A percentile compares a stretch with the other conserved stretches of the same genome.
Conservation (phyloP, 2,329 filamentous ascomycete genomes). For the Sporothrix pallida region DNA sequence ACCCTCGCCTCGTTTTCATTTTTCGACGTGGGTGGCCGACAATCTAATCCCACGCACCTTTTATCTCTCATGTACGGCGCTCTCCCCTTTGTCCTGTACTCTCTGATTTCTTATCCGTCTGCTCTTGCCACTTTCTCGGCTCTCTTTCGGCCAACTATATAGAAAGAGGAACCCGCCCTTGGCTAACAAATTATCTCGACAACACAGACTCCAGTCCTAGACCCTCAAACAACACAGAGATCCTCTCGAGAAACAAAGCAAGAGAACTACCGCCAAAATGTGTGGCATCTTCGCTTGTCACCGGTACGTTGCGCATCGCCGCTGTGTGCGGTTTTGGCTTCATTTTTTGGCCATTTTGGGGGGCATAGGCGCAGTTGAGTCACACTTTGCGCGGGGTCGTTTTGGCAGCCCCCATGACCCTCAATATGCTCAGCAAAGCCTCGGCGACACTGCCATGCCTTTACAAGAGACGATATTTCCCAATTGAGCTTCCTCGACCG, state of each 20-base stretch:
- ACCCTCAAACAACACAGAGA: conserved; percentile 13
- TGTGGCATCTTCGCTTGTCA: conserved; percentile 98
- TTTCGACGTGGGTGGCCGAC: conserved; percentile 9
- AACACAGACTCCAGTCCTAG: not conserved
- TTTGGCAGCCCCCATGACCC: conserved; percentile 32
- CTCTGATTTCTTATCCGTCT: not conserved
- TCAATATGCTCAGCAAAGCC: not conserved
- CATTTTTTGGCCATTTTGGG: conserved; percentile 5
- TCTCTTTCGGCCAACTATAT: conserved; percentile 29
- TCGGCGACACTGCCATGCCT: not conserved
- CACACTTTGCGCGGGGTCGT: conserved; percentile 33
- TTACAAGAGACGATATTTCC: not conserved
- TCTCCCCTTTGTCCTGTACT: not conserved
- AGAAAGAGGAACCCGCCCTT: conserved; percentile 20
- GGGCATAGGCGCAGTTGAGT: conserved; percentile 45
- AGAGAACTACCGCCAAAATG: conserved; percentile 59
- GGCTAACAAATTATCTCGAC: conserved; percentile 23
- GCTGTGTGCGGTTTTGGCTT: conserved; percentile 20
- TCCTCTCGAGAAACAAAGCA: not conserved
- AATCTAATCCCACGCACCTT: conserved; percentile 20
- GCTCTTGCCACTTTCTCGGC: not conserved
- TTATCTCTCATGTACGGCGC: not conserved
- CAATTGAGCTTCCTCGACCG: conserved; percentile 18
- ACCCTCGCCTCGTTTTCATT: conserved; percentile 23
- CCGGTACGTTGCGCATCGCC: conserved; percentile 62